Percentiles rank a stretch among this genome's conserved stretches.
These are phyloP conservation scores for Piper longum DNA, from an alignment of 164 flowering plant genomes.

Conservation along the genomic window DNA sequence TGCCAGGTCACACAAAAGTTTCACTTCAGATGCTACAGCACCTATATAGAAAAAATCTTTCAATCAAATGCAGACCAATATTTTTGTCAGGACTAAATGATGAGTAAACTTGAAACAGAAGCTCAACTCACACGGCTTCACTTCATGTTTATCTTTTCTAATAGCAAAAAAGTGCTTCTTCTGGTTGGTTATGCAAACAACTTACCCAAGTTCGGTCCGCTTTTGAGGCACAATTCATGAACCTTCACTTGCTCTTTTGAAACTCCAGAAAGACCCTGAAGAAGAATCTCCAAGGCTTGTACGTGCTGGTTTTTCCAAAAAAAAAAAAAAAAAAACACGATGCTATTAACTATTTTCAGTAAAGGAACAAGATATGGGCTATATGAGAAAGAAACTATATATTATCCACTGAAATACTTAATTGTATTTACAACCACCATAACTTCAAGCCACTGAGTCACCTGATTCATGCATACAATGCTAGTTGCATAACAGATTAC, in stretches of 20 bases:
- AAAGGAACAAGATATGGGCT: not conserved
- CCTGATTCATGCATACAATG: no score
- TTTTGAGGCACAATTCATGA: conserved; percentile 85
- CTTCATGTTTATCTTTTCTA: no score
- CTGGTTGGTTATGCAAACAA: not conserved
- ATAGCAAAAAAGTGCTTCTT: not conserved
- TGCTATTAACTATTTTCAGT: not conserved
- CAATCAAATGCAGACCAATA: not conserved
- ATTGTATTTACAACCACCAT: no score
- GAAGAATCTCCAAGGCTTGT: conserved; percentile 92
- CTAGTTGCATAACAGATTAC: no score
- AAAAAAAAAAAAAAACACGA: not conserved
- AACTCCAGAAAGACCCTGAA: conserved; percentile 91
- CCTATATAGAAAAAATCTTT: conserved; percentile 30
- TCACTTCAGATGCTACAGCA: conserved; percentile 63
- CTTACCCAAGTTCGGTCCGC: conserved; percentile 75
- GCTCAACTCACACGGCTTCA: not conserved
- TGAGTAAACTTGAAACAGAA: no score
- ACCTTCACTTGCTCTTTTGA: conserved; percentile 61
- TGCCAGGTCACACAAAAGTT: conserved; percentile 78
- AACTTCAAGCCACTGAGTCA: no score
- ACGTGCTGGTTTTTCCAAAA: conserved; percentile 47
- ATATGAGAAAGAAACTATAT: no score
- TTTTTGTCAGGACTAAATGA: no score
- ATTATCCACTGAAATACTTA: no score